Percentiles rank a stretch among this genome's conserved stretches.
Conservation (phyloP, 2,329 filamentous ascomycete genomes). For the Talaromyces funiculosus region DNA sequence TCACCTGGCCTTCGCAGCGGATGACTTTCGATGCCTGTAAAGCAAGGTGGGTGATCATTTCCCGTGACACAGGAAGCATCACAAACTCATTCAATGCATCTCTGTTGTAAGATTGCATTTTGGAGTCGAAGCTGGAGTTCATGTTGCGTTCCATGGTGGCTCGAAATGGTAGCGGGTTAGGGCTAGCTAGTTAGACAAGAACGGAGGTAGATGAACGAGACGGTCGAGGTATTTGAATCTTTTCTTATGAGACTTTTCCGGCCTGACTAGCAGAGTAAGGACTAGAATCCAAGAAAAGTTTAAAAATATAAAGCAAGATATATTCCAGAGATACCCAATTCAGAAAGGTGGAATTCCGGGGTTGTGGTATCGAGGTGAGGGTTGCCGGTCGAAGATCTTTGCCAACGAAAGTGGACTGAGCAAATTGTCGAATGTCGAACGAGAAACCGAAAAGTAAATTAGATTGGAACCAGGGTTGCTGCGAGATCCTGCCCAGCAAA, state of each 20-base stretch:
- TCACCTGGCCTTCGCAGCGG: slow-evolving; percentile 49
- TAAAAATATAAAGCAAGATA: not conserved
- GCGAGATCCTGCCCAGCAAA: slow-evolving; percentile 27
- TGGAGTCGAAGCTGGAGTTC: slow-evolving; percentile 6
- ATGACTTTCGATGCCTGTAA: slow-evolving; percentile 45
- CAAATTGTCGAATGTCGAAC: not conserved
- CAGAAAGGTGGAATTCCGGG: slow-evolving; percentile 6
- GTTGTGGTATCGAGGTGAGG: not conserved
- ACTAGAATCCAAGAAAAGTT: not conserved
- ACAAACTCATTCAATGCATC: slow-evolving; percentile 46
- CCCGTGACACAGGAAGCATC: slow-evolving; percentile 41
- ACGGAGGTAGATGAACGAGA: not conserved
- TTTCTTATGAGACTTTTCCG: not conserved
- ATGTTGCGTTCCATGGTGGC: slow-evolving; percentile 18
- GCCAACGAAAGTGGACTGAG: not conserved
- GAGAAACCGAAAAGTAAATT: not conserved
- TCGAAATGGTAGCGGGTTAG: slow-evolving; percentile 4
- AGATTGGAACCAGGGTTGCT: slow-evolving; percentile 12
- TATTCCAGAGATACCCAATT: not conserved
- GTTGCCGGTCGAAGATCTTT: slow-evolving; percentile 1
- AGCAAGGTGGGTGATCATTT: slow-evolving; percentile 45
- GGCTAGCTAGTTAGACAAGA: not conserved
- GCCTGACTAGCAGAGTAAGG: slow-evolving; percentile 9
- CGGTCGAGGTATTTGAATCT: slow-evolving; percentile 3
- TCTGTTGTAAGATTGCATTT: slow-evolving; percentile 28